Base-by-base conservation (phyloP, 2,329 filamentous ascomycete species). In the Zymoseptoria tritici region DNA sequence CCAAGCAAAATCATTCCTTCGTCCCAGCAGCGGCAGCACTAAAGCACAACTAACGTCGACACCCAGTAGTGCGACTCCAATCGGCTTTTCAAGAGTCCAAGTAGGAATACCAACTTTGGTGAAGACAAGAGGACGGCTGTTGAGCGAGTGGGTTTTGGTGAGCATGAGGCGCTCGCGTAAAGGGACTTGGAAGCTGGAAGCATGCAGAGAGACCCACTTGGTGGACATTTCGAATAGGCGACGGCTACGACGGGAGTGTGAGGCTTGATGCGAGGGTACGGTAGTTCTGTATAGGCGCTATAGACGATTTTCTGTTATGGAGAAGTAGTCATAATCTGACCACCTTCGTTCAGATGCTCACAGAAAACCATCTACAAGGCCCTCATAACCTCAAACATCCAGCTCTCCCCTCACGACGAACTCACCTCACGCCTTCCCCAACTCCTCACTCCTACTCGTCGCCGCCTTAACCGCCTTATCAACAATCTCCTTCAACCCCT, bases 381-480 rank as follows among this genome's bases (percentile, higher is more conserved):
- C 36, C 36, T 42, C 36, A 11, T 42, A 1, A 16, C 2, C 36
- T 13, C 9, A 16, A 5, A 2, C 16, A 13, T 24, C 26, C 26
- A 29, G 26, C 26, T 42, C 36, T 16, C 16, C 16, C 36, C 11
- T n/a, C 11, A 16, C 36, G 13, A 42, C 11, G 1, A 42, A 16
- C 5, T 13, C 36, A 16, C 13, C 36, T 42, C 36, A 46, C 36
- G 36, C 36, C 36, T 46, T 46, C 2, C 67, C 68, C 19, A 70
- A 57, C 57, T 68, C 66, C 56, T 66, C 67, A 20, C 64, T 65
- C 55, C 68, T 60, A 29, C 60, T 56, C 7, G 63, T 61, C 8
- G 68, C 68, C n/a, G 67, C 67, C 54, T 64, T 67, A 50, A 68
- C 67, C 51, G 67, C 68, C 50, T 66, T 63, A 51, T 67, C 67